Evolutionary conservation across 177 flowering plant species (phyloP).

Genomic region (Vitis hybrid): DNA sequence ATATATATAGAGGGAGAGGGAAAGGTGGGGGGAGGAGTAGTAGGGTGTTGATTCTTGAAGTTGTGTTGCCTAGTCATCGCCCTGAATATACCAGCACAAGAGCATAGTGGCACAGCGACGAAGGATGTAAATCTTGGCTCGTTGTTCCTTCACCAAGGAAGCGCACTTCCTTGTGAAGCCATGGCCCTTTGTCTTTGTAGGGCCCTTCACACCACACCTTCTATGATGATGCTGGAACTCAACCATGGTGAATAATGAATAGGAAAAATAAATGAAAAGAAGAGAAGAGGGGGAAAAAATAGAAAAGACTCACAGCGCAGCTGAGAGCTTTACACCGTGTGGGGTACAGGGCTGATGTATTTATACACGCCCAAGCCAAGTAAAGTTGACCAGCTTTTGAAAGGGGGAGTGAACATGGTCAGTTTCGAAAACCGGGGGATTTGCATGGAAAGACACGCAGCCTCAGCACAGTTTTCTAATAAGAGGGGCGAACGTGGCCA

Average conservation of each 20-base stretch:
- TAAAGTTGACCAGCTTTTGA: constrained; percentile 16
- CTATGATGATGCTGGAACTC: constrained; percentile 15
- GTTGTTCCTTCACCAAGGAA: constrained; percentile 63
- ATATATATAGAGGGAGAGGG: too few relatives aligned
- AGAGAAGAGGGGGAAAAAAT: constrained; percentile 4
- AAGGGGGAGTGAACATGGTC: constrained; percentile 37
- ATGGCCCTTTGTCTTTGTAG: constrained; percentile 29
- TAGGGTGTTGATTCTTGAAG: background rate
- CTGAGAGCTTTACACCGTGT: background rate
- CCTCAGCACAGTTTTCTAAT: background rate
- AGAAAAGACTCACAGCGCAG: constrained; percentile 1
- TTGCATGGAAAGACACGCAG: constrained; percentile 21
- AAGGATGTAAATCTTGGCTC: constrained; percentile 74
- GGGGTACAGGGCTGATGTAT: constrained; percentile 4
- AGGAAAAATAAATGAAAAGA: background rate
- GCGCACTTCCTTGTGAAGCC: constrained; percentile 63
- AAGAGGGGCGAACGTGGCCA: constrained; percentile 18
- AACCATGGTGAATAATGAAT: constrained; percentile 26
- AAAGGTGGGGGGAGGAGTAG: too few relatives aligned
- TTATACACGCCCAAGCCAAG: background rate
- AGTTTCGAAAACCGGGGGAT: constrained; percentile 38
- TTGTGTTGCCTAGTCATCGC: constrained; percentile 41
- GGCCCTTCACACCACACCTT: constrained; percentile 5
- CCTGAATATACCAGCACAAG: constrained; percentile 77
- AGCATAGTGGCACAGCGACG: constrained; percentile 92